Conservation (phyloP, 2,329 filamentous ascomycete species). For the Mycosphaerella sp. region DNA sequence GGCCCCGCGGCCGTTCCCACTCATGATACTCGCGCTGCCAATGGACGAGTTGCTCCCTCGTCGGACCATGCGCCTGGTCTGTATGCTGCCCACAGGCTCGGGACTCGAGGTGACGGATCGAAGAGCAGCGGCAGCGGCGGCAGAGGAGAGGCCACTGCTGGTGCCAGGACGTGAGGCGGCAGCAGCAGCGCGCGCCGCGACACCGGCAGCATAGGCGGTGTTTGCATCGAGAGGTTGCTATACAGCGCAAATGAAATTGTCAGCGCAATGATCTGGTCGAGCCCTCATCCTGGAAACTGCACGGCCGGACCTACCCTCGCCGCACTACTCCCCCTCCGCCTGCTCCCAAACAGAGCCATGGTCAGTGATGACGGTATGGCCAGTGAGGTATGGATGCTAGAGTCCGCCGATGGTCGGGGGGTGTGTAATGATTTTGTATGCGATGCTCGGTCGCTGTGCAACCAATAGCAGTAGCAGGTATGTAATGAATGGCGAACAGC, state of each 20-base stretch:
- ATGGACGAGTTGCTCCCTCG: slow-evolving; percentile 67
- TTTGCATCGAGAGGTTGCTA: slow-evolving; percentile 10
- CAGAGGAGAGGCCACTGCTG: slow-evolving; percentile 65
- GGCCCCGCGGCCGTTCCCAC: slow-evolving; percentile 18
- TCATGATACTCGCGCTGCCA: slow-evolving; percentile 41
- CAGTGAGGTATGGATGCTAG: too few species aligned
- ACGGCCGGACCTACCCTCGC: slow-evolving; percentile 9
- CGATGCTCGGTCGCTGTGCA: too few species aligned
- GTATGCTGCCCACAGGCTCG: slow-evolving; percentile 70
- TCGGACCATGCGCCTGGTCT: slow-evolving; percentile 78
- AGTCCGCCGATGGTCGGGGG: too few species aligned
- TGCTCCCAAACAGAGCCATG: slow-evolving; percentile 17
- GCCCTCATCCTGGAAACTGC: neutral
- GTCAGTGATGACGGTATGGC: neutral
- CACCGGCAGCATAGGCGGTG: slow-evolving; percentile 52
- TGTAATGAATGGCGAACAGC: too few species aligned
- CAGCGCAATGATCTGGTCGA: neutral
- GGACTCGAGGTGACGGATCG: slow-evolving; percentile 71
- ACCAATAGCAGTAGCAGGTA: too few species aligned
- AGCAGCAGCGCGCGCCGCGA: slow-evolving; percentile 67
- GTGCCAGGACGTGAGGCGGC: slow-evolving; percentile 63
- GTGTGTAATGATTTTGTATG: too few species aligned
- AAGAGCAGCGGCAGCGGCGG: slow-evolving; percentile 79
- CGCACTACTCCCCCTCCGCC: slow-evolving; percentile 18
- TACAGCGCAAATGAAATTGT: neutral